Percentiles rank a stretch among this genome's conserved stretches.
Evolutionary conservation across 768 basidiomycete genomes (phyloP).

Genomic region (Dentipellis sp.): DNA sequence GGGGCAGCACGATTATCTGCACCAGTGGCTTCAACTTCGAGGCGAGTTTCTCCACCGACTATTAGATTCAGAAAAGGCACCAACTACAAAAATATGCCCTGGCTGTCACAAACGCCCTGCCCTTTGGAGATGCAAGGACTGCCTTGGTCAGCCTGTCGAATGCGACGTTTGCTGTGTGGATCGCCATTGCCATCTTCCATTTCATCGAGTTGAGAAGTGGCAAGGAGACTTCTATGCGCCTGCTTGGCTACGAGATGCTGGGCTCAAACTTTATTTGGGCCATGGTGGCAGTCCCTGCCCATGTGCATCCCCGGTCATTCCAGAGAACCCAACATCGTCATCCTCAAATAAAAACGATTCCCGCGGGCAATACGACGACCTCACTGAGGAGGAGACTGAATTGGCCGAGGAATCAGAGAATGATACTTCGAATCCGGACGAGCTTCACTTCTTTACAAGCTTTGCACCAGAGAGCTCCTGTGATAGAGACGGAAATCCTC

Average conservation of each 20-base stretch:
- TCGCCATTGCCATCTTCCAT: background rate
- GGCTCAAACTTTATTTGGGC: background rate
- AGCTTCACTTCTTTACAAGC: too few species aligned
- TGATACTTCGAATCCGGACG: too few species aligned
- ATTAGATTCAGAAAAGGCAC: too few species aligned
- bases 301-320: background rate
- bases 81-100: background rate
- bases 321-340: too few species aligned
- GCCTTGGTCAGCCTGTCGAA: too few species aligned
- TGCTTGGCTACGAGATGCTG: background rate
- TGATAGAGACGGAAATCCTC: background rate
- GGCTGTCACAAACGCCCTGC: background rate
- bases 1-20: too few species aligned
- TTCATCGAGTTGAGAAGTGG: slow-evolving; percentile 2
- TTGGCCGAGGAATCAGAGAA: background rate
- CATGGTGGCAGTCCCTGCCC: background rate
- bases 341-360: background rate
- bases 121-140: too few species aligned
- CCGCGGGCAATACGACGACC: too few species aligned
- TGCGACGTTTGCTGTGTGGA: background rate
- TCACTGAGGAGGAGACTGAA: background rate
- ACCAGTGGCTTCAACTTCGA: too few species aligned
- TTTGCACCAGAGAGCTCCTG: too few species aligned
- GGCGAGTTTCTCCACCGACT: too few species aligned
- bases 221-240: background rate